Conservation (phyloP, 2,329 filamentous ascomycete genomes). For the Pseudomassariella vexata region DNA sequence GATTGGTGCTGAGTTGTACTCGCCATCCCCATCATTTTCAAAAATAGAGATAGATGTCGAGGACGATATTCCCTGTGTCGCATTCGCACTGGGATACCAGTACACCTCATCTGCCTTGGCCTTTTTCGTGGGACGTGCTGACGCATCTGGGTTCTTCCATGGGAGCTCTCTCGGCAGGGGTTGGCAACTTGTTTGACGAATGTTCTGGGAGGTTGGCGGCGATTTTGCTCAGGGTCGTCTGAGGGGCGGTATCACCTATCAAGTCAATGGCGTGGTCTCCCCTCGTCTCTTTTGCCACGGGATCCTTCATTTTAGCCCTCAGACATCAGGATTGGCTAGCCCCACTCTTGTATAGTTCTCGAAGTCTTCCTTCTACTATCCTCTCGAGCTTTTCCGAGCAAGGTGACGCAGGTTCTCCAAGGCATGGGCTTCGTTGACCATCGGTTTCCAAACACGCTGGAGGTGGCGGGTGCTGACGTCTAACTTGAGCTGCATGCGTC, state of each 20-base stretch:
- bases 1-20: too few species aligned
- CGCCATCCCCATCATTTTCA: too few species aligned
- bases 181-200: too few species aligned
- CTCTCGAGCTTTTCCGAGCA: constrained; percentile 5
- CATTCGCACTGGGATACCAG: too few species aligned
- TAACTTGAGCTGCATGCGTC: constrained; percentile 14
- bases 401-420: constrained; percentile 5
- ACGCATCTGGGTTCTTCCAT: too few species aligned
- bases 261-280: constrained; percentile 2
- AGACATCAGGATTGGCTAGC: constrained; percentile 3
- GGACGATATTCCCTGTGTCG: too few species aligned
- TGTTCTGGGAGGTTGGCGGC: too few species aligned
- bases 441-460: constrained; percentile 12
- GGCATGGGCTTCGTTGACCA: background rate
- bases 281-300: constrained; percentile 1
- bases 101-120: too few species aligned
- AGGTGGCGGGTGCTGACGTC: constrained; percentile 12
- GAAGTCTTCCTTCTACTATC: constrained; percentile 7
- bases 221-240: too few species aligned
- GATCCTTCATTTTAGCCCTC: constrained; percentile 8
- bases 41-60: too few species aligned
- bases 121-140: too few species aligned
- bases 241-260: constrained; percentile 4
- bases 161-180: too few species aligned
- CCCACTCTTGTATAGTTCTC: constrained; percentile 4